These are phyloP conservation scores for Aspergillus chevalieri DNA, from an alignment of 2,329 filamentous ascomycete species.

Conservation along the genomic window DNA sequence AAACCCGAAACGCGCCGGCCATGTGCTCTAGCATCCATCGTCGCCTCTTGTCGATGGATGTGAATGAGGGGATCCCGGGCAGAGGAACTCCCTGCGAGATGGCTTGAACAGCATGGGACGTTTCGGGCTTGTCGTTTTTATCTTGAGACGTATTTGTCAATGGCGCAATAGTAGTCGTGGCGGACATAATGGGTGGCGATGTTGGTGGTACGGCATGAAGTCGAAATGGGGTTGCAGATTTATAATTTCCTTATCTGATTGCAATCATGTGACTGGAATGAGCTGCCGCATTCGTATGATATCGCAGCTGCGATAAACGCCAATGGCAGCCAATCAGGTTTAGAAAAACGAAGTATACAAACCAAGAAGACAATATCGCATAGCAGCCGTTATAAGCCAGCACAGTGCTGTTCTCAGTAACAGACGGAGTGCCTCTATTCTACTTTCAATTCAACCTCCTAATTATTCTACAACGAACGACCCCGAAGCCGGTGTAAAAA, in stretches of 20 bases:
- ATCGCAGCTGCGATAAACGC: neutral
- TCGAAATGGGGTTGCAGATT: too few species aligned
- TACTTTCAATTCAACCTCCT: too few species aligned
- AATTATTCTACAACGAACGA: too few species aligned
- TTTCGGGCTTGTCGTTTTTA: neutral
- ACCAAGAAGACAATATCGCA: too few species aligned
- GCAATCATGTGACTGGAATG: too few species aligned
- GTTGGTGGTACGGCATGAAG: neutral
- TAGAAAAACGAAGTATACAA: too few species aligned
- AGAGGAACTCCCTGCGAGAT: neutral
- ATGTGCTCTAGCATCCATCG: slow-evolving; percentile 41
- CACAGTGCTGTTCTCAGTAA: too few species aligned
- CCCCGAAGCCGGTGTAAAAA: neutral
- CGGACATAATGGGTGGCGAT: neutral
- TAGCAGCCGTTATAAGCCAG: too few species aligned
- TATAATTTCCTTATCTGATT: too few species aligned
- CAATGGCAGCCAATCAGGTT: neutral
- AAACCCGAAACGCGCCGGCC: slow-evolving; percentile 35
- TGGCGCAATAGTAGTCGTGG: neutral
- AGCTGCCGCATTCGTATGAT: neutral
- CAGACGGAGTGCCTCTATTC: too few species aligned
- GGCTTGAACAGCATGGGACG: neutral
- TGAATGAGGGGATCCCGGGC: slow-evolving; percentile 30
- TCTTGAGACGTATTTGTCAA: neutral
- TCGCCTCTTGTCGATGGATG: slow-evolving; percentile 34